phyloP scores from a whole-genome alignment of 2,329 filamentous ascomycete species.

The Alternaria metachromatica region DNA sequence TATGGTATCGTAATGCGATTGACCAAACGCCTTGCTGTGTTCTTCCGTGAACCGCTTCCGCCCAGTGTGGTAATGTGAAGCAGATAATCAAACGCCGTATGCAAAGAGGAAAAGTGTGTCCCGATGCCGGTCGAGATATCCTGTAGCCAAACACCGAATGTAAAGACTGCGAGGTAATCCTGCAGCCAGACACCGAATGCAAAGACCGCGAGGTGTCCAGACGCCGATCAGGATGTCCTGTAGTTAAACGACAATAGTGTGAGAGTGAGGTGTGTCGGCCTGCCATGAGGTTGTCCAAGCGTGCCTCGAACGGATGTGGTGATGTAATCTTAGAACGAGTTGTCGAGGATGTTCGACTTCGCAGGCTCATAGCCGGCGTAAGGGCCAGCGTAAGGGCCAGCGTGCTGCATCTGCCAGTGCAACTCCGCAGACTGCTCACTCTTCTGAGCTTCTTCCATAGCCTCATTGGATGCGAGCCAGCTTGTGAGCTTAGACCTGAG shows the following conservation, averaged over 20 bases:
- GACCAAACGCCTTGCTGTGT: neutral
- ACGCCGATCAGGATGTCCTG: neutral
- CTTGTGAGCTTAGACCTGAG: neutral
- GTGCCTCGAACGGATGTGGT: neutral
- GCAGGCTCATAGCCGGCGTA: neutral
- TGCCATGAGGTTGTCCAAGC: neutral
- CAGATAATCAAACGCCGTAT: neutral
- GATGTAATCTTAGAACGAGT: neutral
- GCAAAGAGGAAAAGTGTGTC: neutral
- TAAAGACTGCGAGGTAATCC: neutral
- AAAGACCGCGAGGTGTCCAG: neutral
- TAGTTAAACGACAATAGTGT: neutral
- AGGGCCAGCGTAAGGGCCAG: neutral
- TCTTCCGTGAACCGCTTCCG: neutral
- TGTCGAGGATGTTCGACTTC: neutral
- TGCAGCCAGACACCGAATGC: neutral
- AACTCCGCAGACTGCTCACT: neutral
- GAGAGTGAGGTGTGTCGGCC: neutral
- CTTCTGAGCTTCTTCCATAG: neutral
- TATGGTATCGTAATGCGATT: neutral
- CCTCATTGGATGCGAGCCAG: neutral
- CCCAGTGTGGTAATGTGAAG: neutral
- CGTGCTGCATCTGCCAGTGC: neutral
- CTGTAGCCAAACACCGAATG: neutral
- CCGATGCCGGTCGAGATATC: neutral